These are phyloP conservation scores for Plasmodium inui DNA, from an alignment of 169 alveolate genomes.

Conservation along the genomic window DNA sequence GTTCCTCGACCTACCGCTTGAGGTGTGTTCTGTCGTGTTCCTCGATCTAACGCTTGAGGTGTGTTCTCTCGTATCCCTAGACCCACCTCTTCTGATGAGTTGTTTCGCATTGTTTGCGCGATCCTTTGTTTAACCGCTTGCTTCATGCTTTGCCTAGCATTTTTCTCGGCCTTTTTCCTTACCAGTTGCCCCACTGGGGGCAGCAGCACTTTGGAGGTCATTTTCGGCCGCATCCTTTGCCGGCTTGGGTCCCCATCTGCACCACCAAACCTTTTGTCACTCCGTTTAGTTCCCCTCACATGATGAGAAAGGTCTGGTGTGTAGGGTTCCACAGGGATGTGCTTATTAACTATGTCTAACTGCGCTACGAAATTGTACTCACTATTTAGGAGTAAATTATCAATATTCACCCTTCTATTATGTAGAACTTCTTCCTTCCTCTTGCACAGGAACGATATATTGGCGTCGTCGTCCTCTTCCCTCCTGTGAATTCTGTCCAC, in stretches of 20 bases:
- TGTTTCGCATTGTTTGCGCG: not conserved
- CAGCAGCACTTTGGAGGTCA: not conserved
- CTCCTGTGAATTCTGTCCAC: slow-evolving; percentile 5
- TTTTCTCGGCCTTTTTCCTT: not conserved
- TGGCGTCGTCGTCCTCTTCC: not conserved
- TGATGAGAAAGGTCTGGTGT: not conserved
- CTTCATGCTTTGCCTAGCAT: not conserved
- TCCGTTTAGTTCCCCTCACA: slow-evolving; percentile 22
- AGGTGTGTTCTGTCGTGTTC: not conserved
- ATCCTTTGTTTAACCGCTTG: not conserved
- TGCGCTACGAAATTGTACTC: slow-evolving; percentile 5
- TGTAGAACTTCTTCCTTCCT: slow-evolving; percentile 8
- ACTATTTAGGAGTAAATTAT: slow-evolving; percentile 1
- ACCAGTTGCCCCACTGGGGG: not conserved
- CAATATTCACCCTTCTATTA: slow-evolving; percentile 27
- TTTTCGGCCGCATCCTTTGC: slow-evolving; percentile 1
- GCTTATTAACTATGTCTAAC: slow-evolving; percentile 16
- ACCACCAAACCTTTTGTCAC: not conserved
- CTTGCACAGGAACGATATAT: slow-evolving; percentile 2
- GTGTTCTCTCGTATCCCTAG: not conserved
- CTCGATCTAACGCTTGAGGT: not conserved
- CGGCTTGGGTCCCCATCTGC: not conserved
- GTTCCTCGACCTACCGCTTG: not conserved
- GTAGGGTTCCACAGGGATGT: not conserved
- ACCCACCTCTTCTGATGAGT: not conserved